A percentile compares a stretch with the other conserved stretches of the same genome.
Conservation (phyloP, 1,284 basidiomycete species). For the Tilletia walkeri region DNA sequence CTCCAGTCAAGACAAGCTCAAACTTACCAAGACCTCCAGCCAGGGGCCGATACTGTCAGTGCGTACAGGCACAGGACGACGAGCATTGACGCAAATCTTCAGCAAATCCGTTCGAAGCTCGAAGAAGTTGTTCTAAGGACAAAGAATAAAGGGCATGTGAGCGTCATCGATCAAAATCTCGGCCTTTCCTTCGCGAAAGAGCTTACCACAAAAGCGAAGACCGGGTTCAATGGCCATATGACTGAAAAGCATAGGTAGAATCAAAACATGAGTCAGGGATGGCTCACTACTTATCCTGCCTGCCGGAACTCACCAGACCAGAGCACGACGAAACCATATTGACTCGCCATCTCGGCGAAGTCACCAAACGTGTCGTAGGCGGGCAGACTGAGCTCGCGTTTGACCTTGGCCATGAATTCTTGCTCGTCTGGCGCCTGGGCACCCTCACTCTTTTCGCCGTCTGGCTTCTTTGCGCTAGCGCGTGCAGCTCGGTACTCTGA, state of each 20-base stretch:
- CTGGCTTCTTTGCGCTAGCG: slow-evolving; percentile 23
- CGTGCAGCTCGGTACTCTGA: slow-evolving; percentile 28
- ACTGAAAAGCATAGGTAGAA: slow-evolving; percentile 55
- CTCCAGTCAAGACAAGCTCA: too few relatives aligned
- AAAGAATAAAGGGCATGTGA: not conserved
- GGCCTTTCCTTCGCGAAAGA: not conserved
- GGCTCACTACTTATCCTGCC: too few relatives aligned
- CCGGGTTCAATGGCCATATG: slow-evolving; percentile 83
- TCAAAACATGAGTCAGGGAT: not conserved
- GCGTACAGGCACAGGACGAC: slow-evolving; percentile 78
- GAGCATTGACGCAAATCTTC: slow-evolving; percentile 83
- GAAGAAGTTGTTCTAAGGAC: slow-evolving; percentile 72
- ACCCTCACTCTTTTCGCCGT: slow-evolving; percentile 13
- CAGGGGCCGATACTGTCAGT: slow-evolving; percentile 91
- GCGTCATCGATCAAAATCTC: too few relatives aligned
- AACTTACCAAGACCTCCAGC: slow-evolving; percentile 73
- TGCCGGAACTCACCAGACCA: slow-evolving; percentile 17
- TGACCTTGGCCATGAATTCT: slow-evolving; percentile 72
- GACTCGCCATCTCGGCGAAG: slow-evolving; percentile 91
- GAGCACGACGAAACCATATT: slow-evolving; percentile 61
- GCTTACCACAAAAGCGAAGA: slow-evolving; percentile 46
- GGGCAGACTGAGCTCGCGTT: slow-evolving; percentile 74
- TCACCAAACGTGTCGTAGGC: slow-evolving; percentile 68
- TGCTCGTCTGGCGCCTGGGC: slow-evolving; percentile 61
- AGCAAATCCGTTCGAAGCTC: slow-evolving; percentile 91